Conservation (phyloP, 2,329 filamentous ascomycete species). For the Ophiosphaerella herpotricha region DNA sequence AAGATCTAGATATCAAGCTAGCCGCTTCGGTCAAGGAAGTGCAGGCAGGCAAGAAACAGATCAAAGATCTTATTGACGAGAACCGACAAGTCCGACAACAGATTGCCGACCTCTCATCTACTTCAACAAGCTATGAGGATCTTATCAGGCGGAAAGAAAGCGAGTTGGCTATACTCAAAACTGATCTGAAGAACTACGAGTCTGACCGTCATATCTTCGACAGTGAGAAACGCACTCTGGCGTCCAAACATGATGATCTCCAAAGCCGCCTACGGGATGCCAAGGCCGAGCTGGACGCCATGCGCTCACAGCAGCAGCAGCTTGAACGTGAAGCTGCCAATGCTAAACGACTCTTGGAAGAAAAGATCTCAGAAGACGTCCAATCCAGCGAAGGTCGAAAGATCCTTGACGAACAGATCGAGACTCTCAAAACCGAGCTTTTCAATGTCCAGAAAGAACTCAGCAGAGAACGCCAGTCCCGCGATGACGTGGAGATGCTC, state of each 20-base stretch:
- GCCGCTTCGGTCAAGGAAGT: conserved; percentile 79
- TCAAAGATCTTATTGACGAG: conserved; percentile 77
- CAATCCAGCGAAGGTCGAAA: conserved; percentile 79
- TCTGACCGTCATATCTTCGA: conserved; percentile 79
- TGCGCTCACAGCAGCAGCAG: conserved; percentile 81
- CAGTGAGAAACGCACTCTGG: conserved; percentile 73
- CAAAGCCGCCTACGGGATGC: conserved; percentile 77
- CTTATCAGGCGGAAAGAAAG: conserved; percentile 92
- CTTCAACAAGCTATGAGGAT: conserved; percentile 94
- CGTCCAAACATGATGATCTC: conserved; percentile 78
- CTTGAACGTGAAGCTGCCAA: conserved; percentile 88
- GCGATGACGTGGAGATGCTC: conserved; percentile 89
- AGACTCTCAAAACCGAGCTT: conserved; percentile 82
- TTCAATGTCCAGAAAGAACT: conserved; percentile 86
- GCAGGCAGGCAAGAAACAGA: conserved; percentile 70
- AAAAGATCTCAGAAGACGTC: conserved; percentile 85
- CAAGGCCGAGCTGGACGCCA: conserved; percentile 84
- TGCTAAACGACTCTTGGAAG: conserved; percentile 82
- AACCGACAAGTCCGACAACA: conserved; percentile 83
- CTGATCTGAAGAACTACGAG: conserved; percentile 82
- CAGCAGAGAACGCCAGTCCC: conserved; percentile 87
- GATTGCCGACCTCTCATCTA: conserved; percentile 83
- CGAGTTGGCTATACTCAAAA: conserved; percentile 81
- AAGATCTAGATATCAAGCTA: conserved; percentile 86
- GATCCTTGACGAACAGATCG: conserved; percentile 83